Conservation (phyloP, 192 early-diverging fungal species). For the Mortierella claussenii region DNA sequence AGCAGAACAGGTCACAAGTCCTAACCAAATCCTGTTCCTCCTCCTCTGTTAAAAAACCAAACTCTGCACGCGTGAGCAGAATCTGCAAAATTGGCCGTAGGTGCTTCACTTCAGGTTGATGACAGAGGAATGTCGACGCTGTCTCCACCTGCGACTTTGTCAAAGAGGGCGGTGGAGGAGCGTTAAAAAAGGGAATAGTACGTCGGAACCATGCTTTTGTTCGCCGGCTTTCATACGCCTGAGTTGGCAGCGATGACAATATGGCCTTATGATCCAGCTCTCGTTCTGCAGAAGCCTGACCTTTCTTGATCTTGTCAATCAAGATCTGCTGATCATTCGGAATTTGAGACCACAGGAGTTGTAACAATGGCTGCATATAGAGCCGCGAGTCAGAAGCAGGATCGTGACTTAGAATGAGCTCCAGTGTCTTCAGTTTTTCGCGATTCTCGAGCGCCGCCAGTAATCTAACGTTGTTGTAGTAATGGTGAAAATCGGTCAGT, state of each 20-base stretch:
- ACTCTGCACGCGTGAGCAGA: constrained; percentile 35
- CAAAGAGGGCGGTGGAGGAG: background rate
- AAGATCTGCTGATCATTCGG: background rate
- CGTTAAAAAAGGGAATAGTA: no score
- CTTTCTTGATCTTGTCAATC: background rate
- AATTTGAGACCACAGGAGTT: background rate
- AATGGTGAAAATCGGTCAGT: background rate
- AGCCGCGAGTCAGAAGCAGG: constrained; percentile 40
- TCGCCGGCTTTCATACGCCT: background rate
- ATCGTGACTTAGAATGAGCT: constrained; percentile 19
- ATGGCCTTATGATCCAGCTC: background rate
- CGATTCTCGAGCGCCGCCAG: constrained; percentile 28
- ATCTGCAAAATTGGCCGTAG: constrained; percentile 17
- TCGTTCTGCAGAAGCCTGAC: background rate
- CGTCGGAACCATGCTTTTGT: no score
- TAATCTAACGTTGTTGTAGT: constrained; percentile 5
- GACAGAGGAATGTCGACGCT: background rate
- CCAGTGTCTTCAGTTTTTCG: constrained; percentile 13
- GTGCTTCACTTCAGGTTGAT: constrained; percentile 8
- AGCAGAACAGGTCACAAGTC: constrained; percentile 25
- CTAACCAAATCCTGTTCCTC: constrained; percentile 28
- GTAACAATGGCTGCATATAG: constrained; percentile 21
- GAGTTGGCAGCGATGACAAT: no score
- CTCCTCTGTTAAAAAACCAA: constrained; percentile 6
- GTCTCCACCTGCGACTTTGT: background rate